Base-by-base conservation (phyloP, 2,329 filamentous ascomycete species). In the Fonsecaea erecta region DNA sequence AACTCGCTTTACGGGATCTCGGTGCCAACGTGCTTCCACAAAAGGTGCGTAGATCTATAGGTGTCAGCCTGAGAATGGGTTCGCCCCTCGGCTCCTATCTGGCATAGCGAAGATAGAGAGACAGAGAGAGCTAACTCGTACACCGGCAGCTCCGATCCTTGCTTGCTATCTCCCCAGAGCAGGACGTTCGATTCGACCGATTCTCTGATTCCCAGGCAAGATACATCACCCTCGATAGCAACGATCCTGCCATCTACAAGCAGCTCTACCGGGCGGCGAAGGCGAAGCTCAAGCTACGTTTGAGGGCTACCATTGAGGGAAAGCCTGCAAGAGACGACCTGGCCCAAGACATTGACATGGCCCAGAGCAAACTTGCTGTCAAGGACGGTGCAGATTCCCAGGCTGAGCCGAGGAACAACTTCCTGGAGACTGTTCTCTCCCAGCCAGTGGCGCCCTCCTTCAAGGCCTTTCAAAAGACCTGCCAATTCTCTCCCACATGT, bases 231-330 rank as follows among this genome's bases (percentile, higher is more conserved):
- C 88, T 99, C 66, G 90, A 97, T 77, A 83, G 87, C 68, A 83
- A 84, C 75, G 96, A 97, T 75, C 80, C 86, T 8, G 84, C 91
- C 52, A 91, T 96, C 74, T 99, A 97, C 84, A 98, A 97, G 83
- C 95, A 97, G 77, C 89, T 99, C 48, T 94, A 95, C 77, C 90
- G 95, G 74, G 95, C 95, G 71, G 95, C 95, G 70, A 99, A 97
- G 83, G 95, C 95, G 40, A 99, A 99, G 85, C 88, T 93, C 71
- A 99, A 98, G 88, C 88, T 99, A 72, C 93, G 95, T 79, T 86
- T 99, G 65, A 91, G 88, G 71, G 89, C 91, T 40, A 89, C 86
- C 16, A 73, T 84, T 35, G 75, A 79, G 59, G 72, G 77, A 24
- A 60, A 52, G 16, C 65, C 69, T 51, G 60, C 61, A 52, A 54